Percentiles rank a stretch among this genome's conserved stretches.
Conservation (phyloP, 2,329 filamentous ascomycete species). For the Chaetomium globosum region DNA sequence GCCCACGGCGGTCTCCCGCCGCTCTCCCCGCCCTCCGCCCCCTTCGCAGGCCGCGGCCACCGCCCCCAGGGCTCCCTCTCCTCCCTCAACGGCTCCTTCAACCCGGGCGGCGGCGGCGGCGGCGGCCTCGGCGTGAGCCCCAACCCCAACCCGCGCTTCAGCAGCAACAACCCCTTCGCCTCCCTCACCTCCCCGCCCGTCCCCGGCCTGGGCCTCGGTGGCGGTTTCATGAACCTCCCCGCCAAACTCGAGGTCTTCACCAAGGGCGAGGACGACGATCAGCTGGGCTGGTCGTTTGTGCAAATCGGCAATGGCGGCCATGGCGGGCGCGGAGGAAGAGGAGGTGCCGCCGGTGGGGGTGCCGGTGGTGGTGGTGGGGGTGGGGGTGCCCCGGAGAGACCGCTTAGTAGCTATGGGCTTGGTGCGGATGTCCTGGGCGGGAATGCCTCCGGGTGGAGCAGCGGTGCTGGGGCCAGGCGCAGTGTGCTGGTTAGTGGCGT, state of each 20-base stretch:
- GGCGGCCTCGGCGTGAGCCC: slow-evolving; percentile 34
- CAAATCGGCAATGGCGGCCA: slow-evolving; percentile 46
- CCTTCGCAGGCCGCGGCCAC: slow-evolving; percentile 24
- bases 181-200: slow-evolving; percentile 35
- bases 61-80: slow-evolving; percentile 29
- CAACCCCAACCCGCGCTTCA: slow-evolving; percentile 51
- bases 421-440: slow-evolving; percentile 51
- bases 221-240: slow-evolving; percentile 45
- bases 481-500: slow-evolving; percentile 59
- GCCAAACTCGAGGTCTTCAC: slow-evolving; percentile 63
- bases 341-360: slow-evolving; percentile 35
- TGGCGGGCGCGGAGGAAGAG: slow-evolving; percentile 41
- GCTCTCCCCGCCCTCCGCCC: slow-evolving; percentile 20
- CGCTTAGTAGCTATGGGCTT: slow-evolving; percentile 60
- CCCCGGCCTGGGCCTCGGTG: slow-evolving; percentile 35
- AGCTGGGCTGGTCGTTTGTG: slow-evolving; percentile 60
- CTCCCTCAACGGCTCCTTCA: slow-evolving; percentile 24
- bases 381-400: slow-evolving; percentile 44
- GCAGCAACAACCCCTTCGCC: slow-evolving; percentile 64
- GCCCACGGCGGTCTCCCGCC: slow-evolving; percentile 22
- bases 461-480: slow-evolving; percentile 53
- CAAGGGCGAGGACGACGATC: slow-evolving; percentile 59
- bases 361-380: slow-evolving; percentile 38
- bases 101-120: slow-evolving; percentile 34
- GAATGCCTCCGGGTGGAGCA: slow-evolving; percentile 52